Conservation (phyloP, 371 early-diverging fungal species). For the Rhizopus arrhizus region DNA sequence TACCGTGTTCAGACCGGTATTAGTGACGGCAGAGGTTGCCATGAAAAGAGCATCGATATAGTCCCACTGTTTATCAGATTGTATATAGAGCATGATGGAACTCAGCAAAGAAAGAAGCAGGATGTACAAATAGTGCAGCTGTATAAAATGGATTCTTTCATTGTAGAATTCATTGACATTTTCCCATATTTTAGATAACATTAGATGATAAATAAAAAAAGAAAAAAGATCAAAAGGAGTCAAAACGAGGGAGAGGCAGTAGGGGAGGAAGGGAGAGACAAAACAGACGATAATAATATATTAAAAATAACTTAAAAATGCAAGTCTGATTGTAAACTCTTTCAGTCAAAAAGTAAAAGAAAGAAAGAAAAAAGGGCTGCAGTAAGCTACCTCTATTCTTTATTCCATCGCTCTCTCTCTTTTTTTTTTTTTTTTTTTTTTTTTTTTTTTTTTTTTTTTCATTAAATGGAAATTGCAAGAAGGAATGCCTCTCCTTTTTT, state of each 20-base stretch:
- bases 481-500: too few species aligned
- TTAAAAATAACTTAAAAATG: neutral
- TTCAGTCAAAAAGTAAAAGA: neutral
- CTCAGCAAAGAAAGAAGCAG: slow-evolving; percentile 30
- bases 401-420: too few species aligned
- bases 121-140: slow-evolving; percentile 50
- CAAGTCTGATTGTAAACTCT: slow-evolving; percentile 1
- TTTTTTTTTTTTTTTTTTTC: too few species aligned
- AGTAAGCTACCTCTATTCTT: too few species aligned
- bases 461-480: too few species aligned
- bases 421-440: too few species aligned
- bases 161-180: slow-evolving; percentile 29
- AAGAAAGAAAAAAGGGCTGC: neutral
- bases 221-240: neutral
- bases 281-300: neutral
- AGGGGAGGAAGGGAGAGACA: neutral
- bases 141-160: slow-evolving; percentile 43
- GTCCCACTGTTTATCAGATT: slow-evolving; percentile 37
- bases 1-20: slow-evolving; percentile 47
- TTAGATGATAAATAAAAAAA: neutral
- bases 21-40: slow-evolving; percentile 41
- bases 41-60: slow-evolving; percentile 52
- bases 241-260: neutral
- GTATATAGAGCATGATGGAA: slow-evolving; percentile 40
- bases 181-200: slow-evolving; percentile 6